A percentile compares a stretch with the other conserved stretches of the same genome.
Evolutionary conservation across 148 eudicot genomes (phyloP).

Genomic region (Selenicereus undatus): DNA sequence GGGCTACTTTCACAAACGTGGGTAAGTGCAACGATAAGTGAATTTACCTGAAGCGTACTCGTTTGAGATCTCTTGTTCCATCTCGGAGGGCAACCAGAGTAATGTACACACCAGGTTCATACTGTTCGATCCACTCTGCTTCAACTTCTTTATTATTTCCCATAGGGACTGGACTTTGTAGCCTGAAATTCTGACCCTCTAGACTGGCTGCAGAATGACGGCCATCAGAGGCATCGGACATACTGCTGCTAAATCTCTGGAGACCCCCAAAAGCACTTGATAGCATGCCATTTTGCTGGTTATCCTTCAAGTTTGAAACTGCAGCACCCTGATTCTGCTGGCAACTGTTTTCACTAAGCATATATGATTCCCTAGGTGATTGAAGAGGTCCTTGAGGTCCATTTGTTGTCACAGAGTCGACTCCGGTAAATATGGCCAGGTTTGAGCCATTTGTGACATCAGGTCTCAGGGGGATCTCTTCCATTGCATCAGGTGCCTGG

Average conservation of each 20-base stretch:
- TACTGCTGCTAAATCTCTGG: constrained; percentile 34
- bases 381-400: constrained; percentile 36
- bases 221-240: constrained; percentile 42
- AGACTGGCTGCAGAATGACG: constrained; percentile 38
- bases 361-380: constrained; percentile 33
- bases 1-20: background rate
- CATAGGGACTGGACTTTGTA: constrained; percentile 31
- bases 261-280: constrained; percentile 37
- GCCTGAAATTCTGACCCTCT: constrained; percentile 45
- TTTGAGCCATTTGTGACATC: constrained; percentile 31
- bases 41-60: constrained; percentile 95
- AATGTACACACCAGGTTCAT: constrained; percentile 94
- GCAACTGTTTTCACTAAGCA: constrained; percentile 28
- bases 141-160: constrained; percentile 54
- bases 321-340: constrained; percentile 35
- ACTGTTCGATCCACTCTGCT: constrained; percentile 98
- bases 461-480: constrained; percentile 32
- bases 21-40: background rate
- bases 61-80: constrained; percentile 93
- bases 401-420: constrained; percentile 31
- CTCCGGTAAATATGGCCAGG: constrained; percentile 27
- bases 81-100: constrained; percentile 86
- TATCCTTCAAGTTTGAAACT: constrained; percentile 37
- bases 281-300: constrained; percentile 30
- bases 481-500: constrained; percentile 44